Evolutionary conservation across 2,329 filamentous ascomycete genomes (phyloP).

Genomic region (Penicillium decumbens): DNA sequence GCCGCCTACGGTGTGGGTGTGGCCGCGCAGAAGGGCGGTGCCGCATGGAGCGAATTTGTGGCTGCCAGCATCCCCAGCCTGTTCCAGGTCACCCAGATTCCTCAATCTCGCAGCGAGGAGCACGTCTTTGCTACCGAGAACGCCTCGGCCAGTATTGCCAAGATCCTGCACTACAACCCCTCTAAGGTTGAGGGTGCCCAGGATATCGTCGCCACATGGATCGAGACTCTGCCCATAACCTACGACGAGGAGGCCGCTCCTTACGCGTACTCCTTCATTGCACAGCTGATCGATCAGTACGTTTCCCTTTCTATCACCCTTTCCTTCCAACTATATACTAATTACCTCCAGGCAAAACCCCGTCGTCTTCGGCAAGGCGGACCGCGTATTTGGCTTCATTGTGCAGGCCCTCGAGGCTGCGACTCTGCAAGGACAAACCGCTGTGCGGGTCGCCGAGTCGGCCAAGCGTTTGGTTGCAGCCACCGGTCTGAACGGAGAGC

Average conservation of each 20-base stretch:
- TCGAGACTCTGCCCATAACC: constrained; percentile 82
- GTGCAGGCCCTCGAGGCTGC: constrained; percentile 86
- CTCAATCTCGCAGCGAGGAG: constrained; percentile 80
- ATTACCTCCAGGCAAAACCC: constrained; percentile 67
- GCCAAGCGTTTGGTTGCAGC: constrained; percentile 72
- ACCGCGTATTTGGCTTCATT: constrained; percentile 78
- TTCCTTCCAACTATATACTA: constrained; percentile 8
- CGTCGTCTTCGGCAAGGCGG: constrained; percentile 69
- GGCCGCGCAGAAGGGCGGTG: constrained; percentile 85
- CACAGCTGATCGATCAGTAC: constrained; percentile 90
- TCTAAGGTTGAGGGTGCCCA: constrained; percentile 70
- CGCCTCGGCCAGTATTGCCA: constrained; percentile 91
- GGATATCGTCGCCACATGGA: constrained; percentile 75
- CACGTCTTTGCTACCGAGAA: constrained; percentile 98
- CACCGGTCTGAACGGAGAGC: constrained; percentile 69
- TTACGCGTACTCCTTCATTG: constrained; percentile 88
- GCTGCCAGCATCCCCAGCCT: constrained; percentile 72
- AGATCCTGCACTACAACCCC: constrained; percentile 88
- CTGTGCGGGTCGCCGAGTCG: constrained; percentile 67
- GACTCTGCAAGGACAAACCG: constrained; percentile 79
- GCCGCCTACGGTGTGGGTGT: constrained; percentile 95
- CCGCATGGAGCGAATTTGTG: constrained; percentile 81
- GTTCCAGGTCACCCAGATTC: constrained; percentile 76
- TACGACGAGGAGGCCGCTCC: constrained; percentile 97
- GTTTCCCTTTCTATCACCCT: constrained; percentile 39